Conservation (phyloP, 164 flowering plant genomes). For the Santalum album region DNA sequence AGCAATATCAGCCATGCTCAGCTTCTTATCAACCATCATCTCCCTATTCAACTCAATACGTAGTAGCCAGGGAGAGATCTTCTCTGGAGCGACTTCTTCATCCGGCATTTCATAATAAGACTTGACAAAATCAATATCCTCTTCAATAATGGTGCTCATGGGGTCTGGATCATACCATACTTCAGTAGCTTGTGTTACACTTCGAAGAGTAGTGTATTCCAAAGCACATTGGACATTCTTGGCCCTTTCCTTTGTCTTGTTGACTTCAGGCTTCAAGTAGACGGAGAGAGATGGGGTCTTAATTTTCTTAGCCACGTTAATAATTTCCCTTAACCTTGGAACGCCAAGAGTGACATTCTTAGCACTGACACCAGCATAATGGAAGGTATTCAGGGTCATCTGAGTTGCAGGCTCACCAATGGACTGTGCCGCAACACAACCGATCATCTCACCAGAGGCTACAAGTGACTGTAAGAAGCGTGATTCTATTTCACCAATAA, state of each 20-base stretch:
- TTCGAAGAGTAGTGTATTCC: constrained; percentile 87
- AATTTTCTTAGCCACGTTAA: constrained; percentile 95
- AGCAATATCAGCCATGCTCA: constrained; percentile 97
- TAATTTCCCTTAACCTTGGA: constrained; percentile 93
- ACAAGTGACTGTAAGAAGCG: constrained; percentile 91
- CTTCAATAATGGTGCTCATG: constrained; percentile 90
- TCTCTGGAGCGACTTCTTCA: constrained; percentile 90
- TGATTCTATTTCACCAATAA: constrained; percentile 94
- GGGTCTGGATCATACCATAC: constrained; percentile 99
- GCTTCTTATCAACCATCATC: constrained; percentile 99
- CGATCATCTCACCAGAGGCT: constrained; percentile 99
- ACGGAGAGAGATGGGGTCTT: constrained; percentile 97
- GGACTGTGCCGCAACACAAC: constrained; percentile 99
- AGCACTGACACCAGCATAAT: constrained; percentile 99
- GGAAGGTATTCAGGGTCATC: constrained; percentile 97
- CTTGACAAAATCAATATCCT: constrained; percentile 90
- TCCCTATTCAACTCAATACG: constrained; percentile 94
- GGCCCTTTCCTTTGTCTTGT: constrained; percentile 79
- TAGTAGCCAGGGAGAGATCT: constrained; percentile 97
- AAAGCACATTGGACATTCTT: constrained; percentile 94
- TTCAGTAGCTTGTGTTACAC: constrained; percentile 98
- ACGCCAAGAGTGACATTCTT: constrained; percentile 99
- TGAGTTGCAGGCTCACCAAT: constrained; percentile 99
- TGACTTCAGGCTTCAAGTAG: constrained; percentile 72
- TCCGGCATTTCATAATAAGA: constrained; percentile 99